Conservation (phyloP, 108 stramenopile genomes). For the Nitzschia sp. region DNA sequence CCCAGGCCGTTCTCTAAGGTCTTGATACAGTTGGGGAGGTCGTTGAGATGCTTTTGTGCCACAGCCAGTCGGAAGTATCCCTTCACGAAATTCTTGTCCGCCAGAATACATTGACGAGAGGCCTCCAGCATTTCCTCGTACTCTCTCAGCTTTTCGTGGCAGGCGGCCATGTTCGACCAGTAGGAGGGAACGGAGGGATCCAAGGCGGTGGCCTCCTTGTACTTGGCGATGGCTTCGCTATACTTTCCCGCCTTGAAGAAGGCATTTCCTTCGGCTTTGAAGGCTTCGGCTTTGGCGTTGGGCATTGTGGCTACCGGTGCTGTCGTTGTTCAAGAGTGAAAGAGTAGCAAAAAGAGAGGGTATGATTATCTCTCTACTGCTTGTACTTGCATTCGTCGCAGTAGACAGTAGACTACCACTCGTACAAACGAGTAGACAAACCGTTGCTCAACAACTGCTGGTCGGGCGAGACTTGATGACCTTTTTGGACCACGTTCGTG, state of each 20-base stretch:
- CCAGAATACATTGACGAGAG: slow-evolving; percentile 89
- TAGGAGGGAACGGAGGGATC: slow-evolving; percentile 81
- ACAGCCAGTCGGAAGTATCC: slow-evolving; percentile 95
- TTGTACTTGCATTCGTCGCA: no score
- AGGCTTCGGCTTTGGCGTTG: slow-evolving; percentile 75
- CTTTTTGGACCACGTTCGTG: no score
- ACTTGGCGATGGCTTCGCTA: slow-evolving; percentile 83
- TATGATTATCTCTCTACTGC: no score
- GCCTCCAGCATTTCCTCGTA: slow-evolving; percentile 94
- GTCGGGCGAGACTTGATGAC: no score
- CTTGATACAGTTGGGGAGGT: slow-evolving; percentile 85
- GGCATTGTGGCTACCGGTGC: no score
- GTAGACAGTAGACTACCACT: no score
- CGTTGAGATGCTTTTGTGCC: slow-evolving; percentile 79
- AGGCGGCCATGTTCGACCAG: slow-evolving; percentile 92
- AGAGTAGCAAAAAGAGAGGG: no score
- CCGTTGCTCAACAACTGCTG: no score
- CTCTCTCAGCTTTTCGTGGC: slow-evolving; percentile 89
- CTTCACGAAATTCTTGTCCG: slow-evolving; percentile 95
- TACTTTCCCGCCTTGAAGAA: slow-evolving; percentile 89
- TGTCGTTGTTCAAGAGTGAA: no score
- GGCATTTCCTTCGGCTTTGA: slow-evolving; percentile 86
- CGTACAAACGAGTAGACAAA: no score
- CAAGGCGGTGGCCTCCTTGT: slow-evolving; percentile 83
- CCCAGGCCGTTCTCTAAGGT: slow-evolving; percentile 83